phyloP scores from a whole-genome alignment of 2,329 filamentous ascomycete genomes.

The Fusarium xylarioides region DNA sequence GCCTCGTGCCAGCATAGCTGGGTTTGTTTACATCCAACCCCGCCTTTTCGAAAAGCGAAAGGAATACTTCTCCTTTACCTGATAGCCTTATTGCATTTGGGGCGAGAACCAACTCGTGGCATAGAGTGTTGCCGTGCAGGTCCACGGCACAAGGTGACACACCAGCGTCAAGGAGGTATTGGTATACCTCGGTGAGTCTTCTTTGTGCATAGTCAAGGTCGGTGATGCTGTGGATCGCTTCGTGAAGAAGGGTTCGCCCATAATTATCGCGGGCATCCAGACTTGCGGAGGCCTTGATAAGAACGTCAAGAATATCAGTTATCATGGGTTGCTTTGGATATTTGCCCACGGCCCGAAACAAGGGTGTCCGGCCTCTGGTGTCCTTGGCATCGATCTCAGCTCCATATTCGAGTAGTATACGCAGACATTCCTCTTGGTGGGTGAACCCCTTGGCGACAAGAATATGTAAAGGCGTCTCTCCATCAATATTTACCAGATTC shows the following conservation, averaged over 20 bases:
- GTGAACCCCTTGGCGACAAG: not conserved
- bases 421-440: not conserved
- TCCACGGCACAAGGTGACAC: constrained; percentile 16
- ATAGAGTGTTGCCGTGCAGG: constrained; percentile 26
- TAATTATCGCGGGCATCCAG: not conserved
- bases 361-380: constrained; percentile 7
- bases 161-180: constrained; percentile 13
- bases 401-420: constrained; percentile 4
- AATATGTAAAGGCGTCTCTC: constrained; percentile 26
- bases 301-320: not conserved
- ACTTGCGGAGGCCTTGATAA: constrained; percentile 7
- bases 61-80: not conserved
- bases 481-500: constrained; percentile 4
- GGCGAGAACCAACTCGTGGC: constrained; percentile 16
- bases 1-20: constrained; percentile 20
- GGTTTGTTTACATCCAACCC: constrained; percentile 15
- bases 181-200: not conserved
- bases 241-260: constrained; percentile 20
- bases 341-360: constrained; percentile 1
- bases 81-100: not conserved
- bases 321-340: not conserved
- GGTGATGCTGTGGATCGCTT: not conserved
- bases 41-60: not conserved
- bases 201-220: not conserved
- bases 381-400: constrained; percentile 13